phyloP scores from a whole-genome alignment of 1,284 basidiomycete species.

The Lentinula novae-zelandiae region DNA sequence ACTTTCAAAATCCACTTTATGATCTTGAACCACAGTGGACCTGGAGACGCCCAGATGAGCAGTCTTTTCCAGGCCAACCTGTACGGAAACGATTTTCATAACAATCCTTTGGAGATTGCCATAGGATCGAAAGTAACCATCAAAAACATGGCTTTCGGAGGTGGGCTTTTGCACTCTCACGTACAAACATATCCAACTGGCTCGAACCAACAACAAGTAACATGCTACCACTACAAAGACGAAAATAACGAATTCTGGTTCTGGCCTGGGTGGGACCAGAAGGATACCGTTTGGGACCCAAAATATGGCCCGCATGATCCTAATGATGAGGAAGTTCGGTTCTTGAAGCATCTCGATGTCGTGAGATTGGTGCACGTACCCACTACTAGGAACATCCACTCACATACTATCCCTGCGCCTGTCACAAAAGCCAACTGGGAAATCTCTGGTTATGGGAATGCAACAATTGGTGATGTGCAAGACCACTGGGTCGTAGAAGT shows the following conservation, averaged over 20 bases:
- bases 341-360: constrained; percentile 74
- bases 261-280: constrained; percentile 65
- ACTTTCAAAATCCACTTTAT: constrained; percentile 97
- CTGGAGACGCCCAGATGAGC: constrained; percentile 98
- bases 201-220: constrained; percentile 95
- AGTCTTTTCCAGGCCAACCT: constrained; percentile 98
- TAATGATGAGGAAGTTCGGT: constrained; percentile 59
- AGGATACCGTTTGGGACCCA: constrained; percentile 22
- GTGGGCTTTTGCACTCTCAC: constrained; percentile 95
- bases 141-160: constrained; percentile 98
- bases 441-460: constrained; percentile 91
- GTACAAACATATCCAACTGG: constrained; percentile 92
- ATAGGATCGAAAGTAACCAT: constrained; percentile 90
- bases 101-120: constrained; percentile 87
- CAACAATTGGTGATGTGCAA: constrained; percentile 80
- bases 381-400: constrained; percentile 91
- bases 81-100: constrained; percentile 88
- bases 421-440: constrained; percentile 90
- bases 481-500: constrained; percentile 95
- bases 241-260: constrained; percentile 93
- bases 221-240: constrained; percentile 99
- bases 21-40: constrained; percentile 90
- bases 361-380: constrained; percentile 80
- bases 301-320: constrained; percentile 44
- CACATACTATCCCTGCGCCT: constrained; percentile 85